These are phyloP conservation scores for Pseudonitzschia multiseries DNA, from an alignment of 108 stramenopile species.

Conservation along the genomic window DNA sequence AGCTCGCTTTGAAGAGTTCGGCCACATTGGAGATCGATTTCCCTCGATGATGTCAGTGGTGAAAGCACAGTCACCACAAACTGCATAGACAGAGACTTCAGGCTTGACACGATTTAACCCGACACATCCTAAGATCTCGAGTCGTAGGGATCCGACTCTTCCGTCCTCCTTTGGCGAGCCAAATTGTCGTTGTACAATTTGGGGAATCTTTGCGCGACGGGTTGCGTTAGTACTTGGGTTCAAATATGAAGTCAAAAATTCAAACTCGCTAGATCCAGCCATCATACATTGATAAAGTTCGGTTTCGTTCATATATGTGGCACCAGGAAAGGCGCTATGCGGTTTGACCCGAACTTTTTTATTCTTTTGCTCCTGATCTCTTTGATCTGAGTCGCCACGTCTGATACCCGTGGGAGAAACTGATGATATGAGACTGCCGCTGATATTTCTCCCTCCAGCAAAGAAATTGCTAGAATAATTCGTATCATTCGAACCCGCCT, in stretches of 20 bases:
- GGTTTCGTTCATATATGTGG: slow-evolving; percentile 45
- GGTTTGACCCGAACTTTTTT: slow-evolving; percentile 52
- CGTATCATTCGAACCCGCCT: background rate
- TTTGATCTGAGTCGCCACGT: background rate
- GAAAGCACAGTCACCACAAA: slow-evolving; percentile 63
- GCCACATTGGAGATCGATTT: slow-evolving; percentile 62
- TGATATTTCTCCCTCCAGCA: background rate
- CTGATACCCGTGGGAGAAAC: background rate
- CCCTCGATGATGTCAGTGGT: slow-evolving; percentile 53
- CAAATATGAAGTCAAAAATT: slow-evolving; percentile 45
- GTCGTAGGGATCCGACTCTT: slow-evolving; percentile 48
- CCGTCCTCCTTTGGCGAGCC: slow-evolving; percentile 49
- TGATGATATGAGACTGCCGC: background rate
- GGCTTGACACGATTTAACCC: slow-evolving; percentile 47
- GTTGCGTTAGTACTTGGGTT: slow-evolving; percentile 38
- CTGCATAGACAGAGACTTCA: slow-evolving; percentile 46
- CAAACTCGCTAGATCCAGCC: slow-evolving; percentile 38
- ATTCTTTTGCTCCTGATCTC: slow-evolving; percentile 12
- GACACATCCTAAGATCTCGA: slow-evolving; percentile 54
- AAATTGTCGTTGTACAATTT: slow-evolving; percentile 29
- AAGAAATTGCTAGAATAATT: background rate
- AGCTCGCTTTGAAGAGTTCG: slow-evolving; percentile 45
- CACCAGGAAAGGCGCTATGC: slow-evolving; percentile 34
- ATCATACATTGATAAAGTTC: slow-evolving; percentile 53
- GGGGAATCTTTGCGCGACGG: slow-evolving; percentile 25